Percentiles rank a stretch among this genome's conserved stretches.
These are phyloP conservation scores for Dendrostoma leiphaemia DNA, from an alignment of 2,329 filamentous ascomycete species.

Conservation along the genomic window DNA sequence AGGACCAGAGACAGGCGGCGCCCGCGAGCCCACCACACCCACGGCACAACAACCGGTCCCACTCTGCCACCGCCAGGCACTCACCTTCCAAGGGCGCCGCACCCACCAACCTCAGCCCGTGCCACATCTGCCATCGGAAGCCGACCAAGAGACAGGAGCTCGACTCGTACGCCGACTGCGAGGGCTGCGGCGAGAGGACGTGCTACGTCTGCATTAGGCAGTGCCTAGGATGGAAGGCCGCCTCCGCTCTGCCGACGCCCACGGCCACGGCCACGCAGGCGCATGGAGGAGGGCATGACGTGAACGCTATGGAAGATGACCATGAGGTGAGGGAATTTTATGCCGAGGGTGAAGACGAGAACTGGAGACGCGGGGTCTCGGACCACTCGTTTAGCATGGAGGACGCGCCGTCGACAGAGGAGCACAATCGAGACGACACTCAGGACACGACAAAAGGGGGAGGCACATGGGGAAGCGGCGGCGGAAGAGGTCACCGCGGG, in stretches of 20 bases:
- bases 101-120: slow-evolving; percentile 44
- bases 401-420: slow-evolving; percentile 34
- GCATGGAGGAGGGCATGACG: slow-evolving; percentile 9
- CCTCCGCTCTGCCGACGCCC: neutral
- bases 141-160: slow-evolving; percentile 65
- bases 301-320: slow-evolving; percentile 17
- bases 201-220: slow-evolving; percentile 69
- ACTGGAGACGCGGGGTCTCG: slow-evolving; percentile 17
- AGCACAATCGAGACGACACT: slow-evolving; percentile 7
- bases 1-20: neutral
- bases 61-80: slow-evolving; percentile 14
- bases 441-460: slow-evolving; percentile 2
- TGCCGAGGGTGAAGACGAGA: slow-evolving; percentile 19
- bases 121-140: slow-evolving; percentile 66
- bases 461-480: slow-evolving; percentile 32
- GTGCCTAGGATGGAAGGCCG: slow-evolving; percentile 51
- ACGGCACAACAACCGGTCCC: slow-evolving; percentile 11
- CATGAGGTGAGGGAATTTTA: slow-evolving; percentile 10
- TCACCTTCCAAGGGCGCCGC: slow-evolving; percentile 16
- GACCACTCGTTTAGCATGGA: slow-evolving; percentile 47
- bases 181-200: slow-evolving; percentile 58
- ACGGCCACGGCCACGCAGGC: neutral
- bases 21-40: slow-evolving; percentile 1
- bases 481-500: slow-evolving; percentile 42
- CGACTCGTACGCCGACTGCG: slow-evolving; percentile 64